Evolutionary conservation across 169 alveolate genomes (phyloP), one percentile per base, ranked within the genome.

Genomic region (Blepharisma undulans): DNA sequence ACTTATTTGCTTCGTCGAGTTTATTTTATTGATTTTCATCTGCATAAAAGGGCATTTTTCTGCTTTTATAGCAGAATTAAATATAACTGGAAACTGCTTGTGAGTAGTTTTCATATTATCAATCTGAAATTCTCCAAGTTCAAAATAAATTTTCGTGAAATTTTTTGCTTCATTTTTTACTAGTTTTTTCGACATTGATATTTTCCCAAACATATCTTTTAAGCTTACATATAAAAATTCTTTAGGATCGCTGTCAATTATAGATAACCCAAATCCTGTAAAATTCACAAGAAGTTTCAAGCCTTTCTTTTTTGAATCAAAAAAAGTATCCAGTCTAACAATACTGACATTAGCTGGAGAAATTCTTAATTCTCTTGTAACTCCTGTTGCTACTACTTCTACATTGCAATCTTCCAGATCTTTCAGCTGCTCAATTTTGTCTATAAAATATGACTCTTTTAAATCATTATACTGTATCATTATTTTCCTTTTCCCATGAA

Each of bases 11-110:
- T 72, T 25, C n/a, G 33, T 90, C 30, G 30, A 27, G 18, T 91
- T 80, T 27, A 74, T n/a, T 78, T 33, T 90, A n/a, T 86, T 30
- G 7, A 86, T 0, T 30, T 34, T 79, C 0, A 90, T 18, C 71
- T 92, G 92, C 66, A 94, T 72, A 74, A 92, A 94, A 33, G 94
- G 94, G 27, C 87, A 80, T 61, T 79, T 71, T 18, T 92, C 93
- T 32, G n/a, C 72, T n/a, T 89, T 48, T 34, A 21, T 33, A 1
- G 89, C 0, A 2, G 91, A 85, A 18, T 48, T 25, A 71, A 86
- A 21, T 1, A 86, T 86, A 22, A 86, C 91, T 19, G 91, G 84
- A 48, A 71, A 86, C n/a, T 61, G 91, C 27, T 72, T 33, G 27
- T 22, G 76, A 30, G 61, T 59, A 25, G 78, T 22, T 27, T 72